These are phyloP conservation scores for Cunninghamia lanceolata DNA, from an alignment of 75 land plant species.

Conservation along the genomic window DNA sequence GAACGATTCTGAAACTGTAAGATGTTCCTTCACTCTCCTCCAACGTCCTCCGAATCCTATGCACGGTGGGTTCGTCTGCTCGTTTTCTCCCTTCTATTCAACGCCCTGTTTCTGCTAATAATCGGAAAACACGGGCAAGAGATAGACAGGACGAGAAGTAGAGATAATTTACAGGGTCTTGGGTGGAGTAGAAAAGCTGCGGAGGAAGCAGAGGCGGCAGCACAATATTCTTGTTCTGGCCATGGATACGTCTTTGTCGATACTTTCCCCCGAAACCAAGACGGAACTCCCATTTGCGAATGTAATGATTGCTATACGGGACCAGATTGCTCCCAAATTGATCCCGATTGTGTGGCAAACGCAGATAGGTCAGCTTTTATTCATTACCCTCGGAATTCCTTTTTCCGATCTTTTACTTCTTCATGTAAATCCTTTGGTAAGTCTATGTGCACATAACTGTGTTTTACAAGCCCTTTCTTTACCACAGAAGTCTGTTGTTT, in stretches of 20 bases:
- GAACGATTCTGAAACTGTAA: too few species aligned
- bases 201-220: constrained; percentile 36
- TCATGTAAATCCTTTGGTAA: too few species aligned
- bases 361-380: not conserved
- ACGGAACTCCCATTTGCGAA: constrained; percentile 9
- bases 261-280: constrained; percentile 2
- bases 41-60: too few species aligned
- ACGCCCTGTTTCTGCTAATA: not conserved
- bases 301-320: constrained; percentile 15
- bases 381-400: too few species aligned
- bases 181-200: constrained; percentile 26
- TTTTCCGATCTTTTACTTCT: too few species aligned
- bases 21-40: too few species aligned
- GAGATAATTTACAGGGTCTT: constrained; percentile 8
- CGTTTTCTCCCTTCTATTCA: not conserved
- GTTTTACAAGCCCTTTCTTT: too few species aligned
- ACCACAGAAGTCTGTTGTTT: too few species aligned
- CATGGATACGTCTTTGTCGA: constrained; percentile 49
- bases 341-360: constrained; percentile 2
- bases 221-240: constrained; percentile 41
- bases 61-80: too few species aligned
- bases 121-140: not conserved
- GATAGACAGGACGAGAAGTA: not conserved
- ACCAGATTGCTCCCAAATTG: constrained; percentile 14
- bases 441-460: too few species aligned